Evolutionary conservation across 306 rosid species (phyloP).

Genomic region (Malus domestica): ASM211411v1 NC_041796.1:28000001-28000500

Average conservation of each 20-base stretch:
- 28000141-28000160: neutral
- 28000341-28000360: neutral
- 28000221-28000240: neutral
- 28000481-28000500: slow-evolving; percentile 89
- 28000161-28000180: slow-evolving; percentile 7
- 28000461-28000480: slow-evolving; percentile 88
- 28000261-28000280: slow-evolving; percentile 20
- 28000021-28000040: neutral
- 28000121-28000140: neutral
- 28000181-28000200: neutral
- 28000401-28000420: slow-evolving; percentile 54
- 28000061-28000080: neutral
- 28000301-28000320: slow-evolving; percentile 31
- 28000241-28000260: neutral
- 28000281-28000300: slow-evolving; percentile 14
- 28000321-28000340: neutral
- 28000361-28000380: slow-evolving; percentile 45
- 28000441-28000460: slow-evolving; percentile 97
- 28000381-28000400: slow-evolving; percentile 52
- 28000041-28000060: slow-evolving; percentile 3
- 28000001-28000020: neutral
- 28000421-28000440: slow-evolving; percentile 86
- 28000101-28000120: slow-evolving; percentile 4
- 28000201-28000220: slow-evolving; percentile 9
- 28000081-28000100: slow-evolving; percentile 6